Conservation (phyloP, 1,139 yeast species). For the Torulaspora pretoriensis region DNA sequence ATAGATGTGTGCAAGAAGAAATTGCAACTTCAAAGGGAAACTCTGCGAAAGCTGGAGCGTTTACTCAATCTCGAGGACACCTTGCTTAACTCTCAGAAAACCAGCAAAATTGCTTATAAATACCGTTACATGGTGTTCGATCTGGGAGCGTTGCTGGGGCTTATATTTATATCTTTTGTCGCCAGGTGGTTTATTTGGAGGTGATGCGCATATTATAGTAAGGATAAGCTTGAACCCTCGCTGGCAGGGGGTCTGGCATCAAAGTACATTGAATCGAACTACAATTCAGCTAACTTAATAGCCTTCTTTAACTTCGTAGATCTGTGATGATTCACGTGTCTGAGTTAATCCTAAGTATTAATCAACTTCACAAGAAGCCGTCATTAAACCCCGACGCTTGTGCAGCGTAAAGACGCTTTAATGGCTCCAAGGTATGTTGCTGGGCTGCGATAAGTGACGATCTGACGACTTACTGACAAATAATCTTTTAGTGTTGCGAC, state of each 20-base stretch:
- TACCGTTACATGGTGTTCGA: conserved; percentile 26
- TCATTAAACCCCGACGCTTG: no score
- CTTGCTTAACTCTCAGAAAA: conserved; percentile 23
- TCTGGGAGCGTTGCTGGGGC: conserved; percentile 13
- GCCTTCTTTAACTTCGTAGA: no score
- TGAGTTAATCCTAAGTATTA: no score
- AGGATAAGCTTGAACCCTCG: not conserved
- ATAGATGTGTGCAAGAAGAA: conserved; percentile 16
- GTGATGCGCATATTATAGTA: not conserved
- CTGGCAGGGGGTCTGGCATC: not conserved
- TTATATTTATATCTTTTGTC: conserved; percentile 7
- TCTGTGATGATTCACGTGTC: no score
- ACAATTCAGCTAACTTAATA: no score
- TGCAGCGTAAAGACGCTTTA: no score
- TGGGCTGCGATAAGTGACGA: not conserved
- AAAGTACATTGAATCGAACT: no score
- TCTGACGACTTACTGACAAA: conserved; percentile 4
- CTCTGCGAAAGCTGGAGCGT: conserved; percentile 47
- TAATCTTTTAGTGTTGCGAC: conserved; percentile 25
- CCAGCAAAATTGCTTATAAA: conserved; percentile 20
- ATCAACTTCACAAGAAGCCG: no score
- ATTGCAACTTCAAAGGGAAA: conserved; percentile 68
- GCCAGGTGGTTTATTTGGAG: conserved; percentile 11
- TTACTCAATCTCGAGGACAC: conserved; percentile 23
- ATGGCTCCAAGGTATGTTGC: conserved; percentile 15